Base-by-base conservation (phyloP, 441 rosid genomes). In the Euphorbia schlechtendalii region DNA sequence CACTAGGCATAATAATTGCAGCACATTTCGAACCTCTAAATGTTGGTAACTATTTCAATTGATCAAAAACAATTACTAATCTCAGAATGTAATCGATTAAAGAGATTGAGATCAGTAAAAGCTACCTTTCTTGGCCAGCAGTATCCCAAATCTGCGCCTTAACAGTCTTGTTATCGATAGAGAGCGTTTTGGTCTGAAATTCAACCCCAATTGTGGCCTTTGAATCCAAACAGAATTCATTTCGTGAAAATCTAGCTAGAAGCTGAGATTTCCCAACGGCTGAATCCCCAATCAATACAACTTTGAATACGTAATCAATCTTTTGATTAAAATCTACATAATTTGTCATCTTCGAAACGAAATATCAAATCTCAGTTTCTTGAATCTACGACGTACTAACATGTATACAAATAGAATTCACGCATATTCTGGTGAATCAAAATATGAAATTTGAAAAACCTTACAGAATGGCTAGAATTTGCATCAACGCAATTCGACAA, bases 231-330 rank as follows among this genome's bases (percentile, higher is more conserved):
- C 75, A 80, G 18, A 83, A 83, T 66, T 83, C 87, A 60, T 81
- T 79, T 48, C 85, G 72, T 0, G 85, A 72, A 55, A 81, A 83
- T 40, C 87, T 68, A 0, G 81, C 82, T 61, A 83, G 28, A 10
- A 83, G 67, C 61, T 83, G 82, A 3, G 87, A 81, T 70, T 83
- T 83, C 22, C 85, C 87, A 6, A 83, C 87, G 0, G 85, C 87
- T 3, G 85, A 83, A 71, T 83, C 87, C 10, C 85, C 87, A 18
- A 83, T 83, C 51, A 83, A 63, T 25, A 81, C 87, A 20, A 83
- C 71, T 71, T 83, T 81, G 66, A 87, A 87, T 20, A 87, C 93
- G 68, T 87, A 87, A 77, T 87, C 93, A 77, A 87, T 82, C 90
- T 87, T 87, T 61, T 83, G 88, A 61, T 77, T 87, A 64, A 76